These are phyloP conservation scores for Rhypophila decipiens DNA, from an alignment of 495 filamentous ascomycete species.

Conservation along the genomic window DNA sequence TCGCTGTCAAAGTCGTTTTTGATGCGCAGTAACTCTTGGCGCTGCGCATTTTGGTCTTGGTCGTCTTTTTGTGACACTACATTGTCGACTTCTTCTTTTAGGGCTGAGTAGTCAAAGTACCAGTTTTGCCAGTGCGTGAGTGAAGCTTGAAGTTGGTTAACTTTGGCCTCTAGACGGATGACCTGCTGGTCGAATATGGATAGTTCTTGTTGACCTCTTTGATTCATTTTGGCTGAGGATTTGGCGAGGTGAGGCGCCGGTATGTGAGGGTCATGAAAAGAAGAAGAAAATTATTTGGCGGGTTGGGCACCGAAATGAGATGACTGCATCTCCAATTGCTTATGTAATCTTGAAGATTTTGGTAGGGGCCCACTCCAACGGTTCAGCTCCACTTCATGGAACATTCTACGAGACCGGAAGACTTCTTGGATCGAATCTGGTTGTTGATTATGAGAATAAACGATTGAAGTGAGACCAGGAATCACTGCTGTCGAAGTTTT, in stretches of 20 bases:
- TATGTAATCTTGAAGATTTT: neutral
- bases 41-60: too few species aligned
- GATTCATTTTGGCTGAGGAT: constrained; percentile 20
- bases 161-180: constrained; percentile 65
- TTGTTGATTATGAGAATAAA: too few species aligned
- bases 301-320: neutral
- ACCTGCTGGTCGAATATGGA: constrained; percentile 67
- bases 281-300: neutral
- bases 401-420: too few species aligned
- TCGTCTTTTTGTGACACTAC: constrained; percentile 31
- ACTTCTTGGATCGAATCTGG: too few species aligned
- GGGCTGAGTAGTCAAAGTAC: constrained; percentile 83
- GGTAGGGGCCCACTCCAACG: too few species aligned
- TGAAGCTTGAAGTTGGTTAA: constrained; percentile 66
- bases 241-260: neutral
- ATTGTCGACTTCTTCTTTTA: constrained; percentile 71
- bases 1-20: constrained; percentile 37
- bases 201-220: constrained; percentile 39
- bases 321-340: neutral
- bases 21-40: constrained; percentile 39
- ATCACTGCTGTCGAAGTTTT: too few species aligned
- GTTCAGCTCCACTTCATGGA: too few species aligned
- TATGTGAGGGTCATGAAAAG: neutral
- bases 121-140: constrained; percentile 82
- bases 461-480: too few species aligned